These are phyloP conservation scores for Cyberlindnera xishuangbannaensis DNA, from an alignment of 805 yeast species.

Conservation along the genomic window DNA sequence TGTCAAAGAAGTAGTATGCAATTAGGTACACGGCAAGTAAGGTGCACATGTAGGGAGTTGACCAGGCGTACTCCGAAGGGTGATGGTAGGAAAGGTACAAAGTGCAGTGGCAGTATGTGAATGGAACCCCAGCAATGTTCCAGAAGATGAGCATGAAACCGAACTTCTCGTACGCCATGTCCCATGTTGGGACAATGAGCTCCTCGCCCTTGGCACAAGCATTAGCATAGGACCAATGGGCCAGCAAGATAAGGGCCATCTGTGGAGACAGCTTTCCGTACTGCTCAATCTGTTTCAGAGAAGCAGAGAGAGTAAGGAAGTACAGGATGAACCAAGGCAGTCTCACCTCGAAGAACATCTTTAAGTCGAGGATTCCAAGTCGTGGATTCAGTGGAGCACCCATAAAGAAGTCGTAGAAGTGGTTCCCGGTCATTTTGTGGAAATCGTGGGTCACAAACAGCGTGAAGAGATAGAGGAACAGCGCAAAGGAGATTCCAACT, in stretches of 20 bases:
- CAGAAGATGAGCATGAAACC: conserved; percentile 99
- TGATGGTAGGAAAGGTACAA: conserved; percentile 76
- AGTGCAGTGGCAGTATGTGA: conserved; percentile 93
- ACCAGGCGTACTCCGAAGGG: conserved; percentile 78
- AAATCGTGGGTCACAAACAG: conserved; percentile 63
- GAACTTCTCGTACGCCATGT: conserved; percentile 97
- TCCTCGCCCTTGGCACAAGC: conserved; percentile 98
- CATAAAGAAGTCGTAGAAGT: conserved; percentile 87
- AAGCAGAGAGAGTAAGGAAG: conserved; percentile 69
- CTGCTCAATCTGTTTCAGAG: conserved; percentile 70
- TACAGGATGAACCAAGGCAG: conserved; percentile 92
- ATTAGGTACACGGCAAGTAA: conserved; percentile 51
- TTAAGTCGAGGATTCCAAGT: conserved; percentile 84
- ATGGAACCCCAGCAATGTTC: conserved; percentile 99
- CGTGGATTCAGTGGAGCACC: conserved; percentile 98
- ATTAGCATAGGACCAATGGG: conserved; percentile 92
- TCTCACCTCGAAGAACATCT: conserved; percentile 97
- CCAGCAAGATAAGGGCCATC: conserved; percentile 64
- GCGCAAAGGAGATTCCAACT: conserved; percentile 65
- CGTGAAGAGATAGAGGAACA: conserved; percentile 66
- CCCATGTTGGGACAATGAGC: conserved; percentile 97
- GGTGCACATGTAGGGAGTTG: conserved; percentile 49
- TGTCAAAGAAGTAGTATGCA: conserved; percentile 91
- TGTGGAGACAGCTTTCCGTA: conserved; percentile 81
- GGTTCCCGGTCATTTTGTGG: conserved; percentile 89